phyloP scores from a whole-genome alignment of 2,329 filamentous ascomycete genomes.

The Fusarium incarnatum region DNA sequence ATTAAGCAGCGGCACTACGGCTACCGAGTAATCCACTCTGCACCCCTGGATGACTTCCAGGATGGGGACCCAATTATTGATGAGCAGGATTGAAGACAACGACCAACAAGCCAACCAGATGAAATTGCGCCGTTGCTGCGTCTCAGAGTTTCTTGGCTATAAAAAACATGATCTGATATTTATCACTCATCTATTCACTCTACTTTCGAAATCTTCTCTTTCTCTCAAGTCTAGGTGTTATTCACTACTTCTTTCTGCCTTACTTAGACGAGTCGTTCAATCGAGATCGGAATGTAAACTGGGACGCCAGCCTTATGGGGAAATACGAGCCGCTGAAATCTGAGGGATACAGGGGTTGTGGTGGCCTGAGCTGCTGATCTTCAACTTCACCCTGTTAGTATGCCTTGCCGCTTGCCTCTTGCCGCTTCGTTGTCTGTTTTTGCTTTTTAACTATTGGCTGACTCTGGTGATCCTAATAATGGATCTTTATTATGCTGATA shows the following conservation, averaged over 20 bases:
- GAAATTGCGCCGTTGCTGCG: neutral
- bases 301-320: neutral
- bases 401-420: neutral
- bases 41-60: neutral
- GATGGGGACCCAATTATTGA: neutral
- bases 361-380: neutral
- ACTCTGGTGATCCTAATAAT: neutral
- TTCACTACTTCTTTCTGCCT: neutral
- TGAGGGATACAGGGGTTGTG: neutral
- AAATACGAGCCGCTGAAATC: neutral
- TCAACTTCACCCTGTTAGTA: neutral
- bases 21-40: neutral
- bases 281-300: neutral
- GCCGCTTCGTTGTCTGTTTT: neutral
- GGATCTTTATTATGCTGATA: neutral
- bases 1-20: neutral
- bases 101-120: neutral
- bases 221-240: no score
- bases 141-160: neutral
- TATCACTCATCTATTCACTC: no score
- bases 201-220: neutral
- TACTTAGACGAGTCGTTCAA: no score
- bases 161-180: neutral
- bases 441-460: neutral
- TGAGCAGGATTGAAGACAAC: neutral